Evolutionary conservation across 2,329 filamentous ascomycete species (phyloP).

Genomic region (Paracoccidioides lutzii): DNA sequence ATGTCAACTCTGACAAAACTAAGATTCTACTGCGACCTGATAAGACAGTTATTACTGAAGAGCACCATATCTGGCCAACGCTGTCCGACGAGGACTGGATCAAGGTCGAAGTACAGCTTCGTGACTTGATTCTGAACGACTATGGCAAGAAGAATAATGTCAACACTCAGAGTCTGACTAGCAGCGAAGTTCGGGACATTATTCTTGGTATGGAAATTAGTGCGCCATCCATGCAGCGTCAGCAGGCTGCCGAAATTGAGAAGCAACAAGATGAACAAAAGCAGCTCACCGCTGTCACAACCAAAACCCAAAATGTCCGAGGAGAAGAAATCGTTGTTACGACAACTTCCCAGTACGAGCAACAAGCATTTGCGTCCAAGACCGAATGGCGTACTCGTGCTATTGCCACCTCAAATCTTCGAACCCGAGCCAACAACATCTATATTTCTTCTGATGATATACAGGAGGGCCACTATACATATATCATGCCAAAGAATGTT

Average conservation of each 20-base stretch:
- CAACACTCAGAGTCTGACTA: constrained; percentile 92
- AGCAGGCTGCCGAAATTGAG: constrained; percentile 96
- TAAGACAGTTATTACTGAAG: constrained; percentile 95
- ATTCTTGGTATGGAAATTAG: constrained; percentile 99
- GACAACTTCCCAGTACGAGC: constrained; percentile 94
- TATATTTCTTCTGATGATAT: constrained; percentile 96
- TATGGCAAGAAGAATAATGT: constrained; percentile 99
- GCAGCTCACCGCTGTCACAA: constrained; percentile 92
- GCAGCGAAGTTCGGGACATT: constrained; percentile 92
- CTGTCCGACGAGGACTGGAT: constrained; percentile 96
- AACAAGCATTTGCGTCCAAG: constrained; percentile 95
- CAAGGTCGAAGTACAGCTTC: constrained; percentile 93
- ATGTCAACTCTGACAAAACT: constrained; percentile 97
- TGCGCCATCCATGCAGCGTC: constrained; percentile 91
- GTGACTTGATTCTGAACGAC: constrained; percentile 92
- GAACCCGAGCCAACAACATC: constrained; percentile 91
- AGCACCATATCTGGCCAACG: constrained; percentile 97
- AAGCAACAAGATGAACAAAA: constrained; percentile 97
- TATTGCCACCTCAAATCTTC: constrained; percentile 89
- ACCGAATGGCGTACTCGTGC: constrained; percentile 96
- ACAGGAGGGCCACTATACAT: constrained; percentile 74
- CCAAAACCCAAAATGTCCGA: constrained; percentile 93
- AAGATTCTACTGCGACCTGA: constrained; percentile 90
- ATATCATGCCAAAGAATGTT: constrained; percentile 98
- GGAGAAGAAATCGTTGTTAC: constrained; percentile 98